These are phyloP conservation scores for Malus asiatica DNA, from an alignment of 306 rosid genomes.

Conservation along the genomic window DNA sequence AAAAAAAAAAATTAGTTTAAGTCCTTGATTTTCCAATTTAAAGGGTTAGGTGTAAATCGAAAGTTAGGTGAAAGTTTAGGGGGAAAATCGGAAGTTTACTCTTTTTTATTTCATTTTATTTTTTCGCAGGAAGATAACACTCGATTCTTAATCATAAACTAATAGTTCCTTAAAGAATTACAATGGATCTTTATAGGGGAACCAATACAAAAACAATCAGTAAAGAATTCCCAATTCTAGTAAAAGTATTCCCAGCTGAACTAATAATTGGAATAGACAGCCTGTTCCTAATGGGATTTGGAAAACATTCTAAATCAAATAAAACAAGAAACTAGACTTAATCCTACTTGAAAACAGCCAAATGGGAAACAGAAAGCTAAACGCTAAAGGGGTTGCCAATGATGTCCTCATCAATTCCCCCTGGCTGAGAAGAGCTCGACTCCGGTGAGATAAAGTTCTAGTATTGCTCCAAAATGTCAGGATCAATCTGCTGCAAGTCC, in stretches of 20 bases:
- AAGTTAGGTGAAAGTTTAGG: too few species aligned
- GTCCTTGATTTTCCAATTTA: too few species aligned
- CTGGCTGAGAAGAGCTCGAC: neutral
- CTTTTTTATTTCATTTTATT: too few species aligned
- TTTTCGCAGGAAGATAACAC: too few species aligned
- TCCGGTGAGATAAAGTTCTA: neutral
- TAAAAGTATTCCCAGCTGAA: neutral
- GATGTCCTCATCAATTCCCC: neutral
- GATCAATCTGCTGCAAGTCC: neutral
- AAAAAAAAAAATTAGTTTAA: too few species aligned
- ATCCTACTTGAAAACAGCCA: neutral
- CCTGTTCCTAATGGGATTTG: neutral
- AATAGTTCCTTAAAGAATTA: too few species aligned
- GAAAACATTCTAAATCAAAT: too few species aligned
- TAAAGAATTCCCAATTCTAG: neutral
- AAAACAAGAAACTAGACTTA: too few species aligned
- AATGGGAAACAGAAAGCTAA: neutral
- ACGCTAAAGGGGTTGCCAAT: neutral
- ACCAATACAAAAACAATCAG: too few species aligned
- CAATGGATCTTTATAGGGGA: neutral
- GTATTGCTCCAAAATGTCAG: neutral
- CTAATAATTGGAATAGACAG: neutral
- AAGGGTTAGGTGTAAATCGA: too few species aligned
- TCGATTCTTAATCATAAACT: too few species aligned
- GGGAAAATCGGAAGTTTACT: too few species aligned